A percentile compares a stretch with the other conserved stretches of the same genome.
phyloP scores from a whole-genome alignment of 1,284 basidiomycete genomes.

The Boletus nobilissimus region DNA sequence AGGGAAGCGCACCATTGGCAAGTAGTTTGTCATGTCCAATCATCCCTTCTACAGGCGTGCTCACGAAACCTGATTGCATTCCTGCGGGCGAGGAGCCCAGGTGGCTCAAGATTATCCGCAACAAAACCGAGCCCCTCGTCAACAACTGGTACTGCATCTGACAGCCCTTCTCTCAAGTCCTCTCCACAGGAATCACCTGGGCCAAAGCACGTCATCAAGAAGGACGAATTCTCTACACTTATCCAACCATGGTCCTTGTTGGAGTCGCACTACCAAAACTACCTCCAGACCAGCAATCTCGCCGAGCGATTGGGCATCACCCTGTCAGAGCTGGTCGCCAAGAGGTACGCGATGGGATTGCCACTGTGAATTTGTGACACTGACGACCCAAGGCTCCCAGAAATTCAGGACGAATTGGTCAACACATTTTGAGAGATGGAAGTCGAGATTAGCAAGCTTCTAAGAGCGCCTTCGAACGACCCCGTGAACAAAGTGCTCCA shows the following conservation, averaged over 20 bases:
- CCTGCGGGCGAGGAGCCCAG: no score
- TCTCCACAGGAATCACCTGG: no score
- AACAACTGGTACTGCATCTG: no score
- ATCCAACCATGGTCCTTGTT: no score
- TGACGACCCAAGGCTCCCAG: conserved; percentile 59
- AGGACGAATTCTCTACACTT: no score
- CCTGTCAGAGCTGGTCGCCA: conserved; percentile 14
- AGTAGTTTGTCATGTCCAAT: conserved; percentile 31
- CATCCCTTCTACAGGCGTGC: no score
- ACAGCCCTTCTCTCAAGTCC: no score
- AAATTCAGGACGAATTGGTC: conserved; percentile 61
- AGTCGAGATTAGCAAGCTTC: conserved; percentile 53
- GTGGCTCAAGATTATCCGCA: no score
- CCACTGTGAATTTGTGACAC: neutral
- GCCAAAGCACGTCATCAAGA: no score
- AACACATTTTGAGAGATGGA: conserved; percentile 54
- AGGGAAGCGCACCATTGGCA: conserved; percentile 77
- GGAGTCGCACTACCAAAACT: no score
- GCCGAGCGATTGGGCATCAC: conserved; percentile 9
- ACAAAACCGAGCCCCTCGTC: no score
- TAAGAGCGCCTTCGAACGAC: conserved; percentile 56
- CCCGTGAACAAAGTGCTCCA: conserved; percentile 48
- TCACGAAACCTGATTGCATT: no score
- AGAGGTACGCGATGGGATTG: conserved; percentile 12
- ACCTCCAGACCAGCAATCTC: neutral